phyloP scores from a whole-genome alignment of 176 grass and related monocot species.

The Phyllostachys edulis region DNA sequence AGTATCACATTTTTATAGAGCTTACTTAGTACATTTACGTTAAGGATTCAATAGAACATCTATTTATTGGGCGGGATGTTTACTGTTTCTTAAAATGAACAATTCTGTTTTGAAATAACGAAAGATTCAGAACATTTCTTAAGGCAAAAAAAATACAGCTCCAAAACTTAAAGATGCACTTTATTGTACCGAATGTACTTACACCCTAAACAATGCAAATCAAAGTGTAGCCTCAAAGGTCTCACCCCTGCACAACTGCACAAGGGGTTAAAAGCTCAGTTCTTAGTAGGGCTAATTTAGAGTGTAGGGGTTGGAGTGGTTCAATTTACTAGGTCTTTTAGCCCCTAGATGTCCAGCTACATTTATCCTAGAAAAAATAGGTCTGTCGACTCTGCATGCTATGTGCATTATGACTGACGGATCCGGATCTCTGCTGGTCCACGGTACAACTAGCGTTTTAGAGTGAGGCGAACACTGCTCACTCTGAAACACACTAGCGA shows the following conservation, averaged over 20 bases:
- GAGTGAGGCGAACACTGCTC: too few species aligned
- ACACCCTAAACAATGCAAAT: neutral
- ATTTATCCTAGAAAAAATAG: neutral
- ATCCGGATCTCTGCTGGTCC: too few species aligned
- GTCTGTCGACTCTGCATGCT: too few species aligned
- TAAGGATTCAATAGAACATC: neutral
- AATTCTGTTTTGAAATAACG: neutral
- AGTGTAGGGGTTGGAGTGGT: neutral
- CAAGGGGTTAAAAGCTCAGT: neutral
- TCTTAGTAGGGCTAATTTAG: neutral
- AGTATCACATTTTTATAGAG: neutral
- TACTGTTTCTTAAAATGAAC: neutral
- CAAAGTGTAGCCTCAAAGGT: neutral
- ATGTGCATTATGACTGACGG: too few species aligned
- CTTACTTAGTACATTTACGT: neutral
- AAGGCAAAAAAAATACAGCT: neutral
- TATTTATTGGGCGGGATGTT: neutral
- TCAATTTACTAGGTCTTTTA: neutral
- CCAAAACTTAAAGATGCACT: neutral
- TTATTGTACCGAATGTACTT: neutral
- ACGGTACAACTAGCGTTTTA: too few species aligned
- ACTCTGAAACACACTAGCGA: too few species aligned
- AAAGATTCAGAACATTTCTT: neutral
- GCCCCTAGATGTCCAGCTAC: neutral
- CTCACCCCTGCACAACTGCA: neutral